A percentile compares a stretch with the other conserved stretches of the same genome.
Conservation (phyloP, 108 stramenopile genomes). For the Pseudonitzschia multistriata region DNA sequence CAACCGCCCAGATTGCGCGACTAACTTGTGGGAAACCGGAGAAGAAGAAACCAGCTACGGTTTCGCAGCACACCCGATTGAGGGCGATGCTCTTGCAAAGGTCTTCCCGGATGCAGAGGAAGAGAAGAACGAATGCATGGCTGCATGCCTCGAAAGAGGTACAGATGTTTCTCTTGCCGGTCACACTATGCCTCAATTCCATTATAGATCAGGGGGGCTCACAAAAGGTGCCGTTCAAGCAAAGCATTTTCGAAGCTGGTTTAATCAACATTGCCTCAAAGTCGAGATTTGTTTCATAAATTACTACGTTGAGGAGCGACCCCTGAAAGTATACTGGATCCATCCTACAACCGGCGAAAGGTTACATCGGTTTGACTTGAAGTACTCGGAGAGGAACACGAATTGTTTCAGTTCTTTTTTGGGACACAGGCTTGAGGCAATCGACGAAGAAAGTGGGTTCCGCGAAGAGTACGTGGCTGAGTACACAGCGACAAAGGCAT, state of each 20-base stretch:
- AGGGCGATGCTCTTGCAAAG: constrained; percentile 21
- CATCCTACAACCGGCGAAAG: not conserved
- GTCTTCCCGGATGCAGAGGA: constrained; percentile 11
- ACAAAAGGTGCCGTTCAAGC: not conserved
- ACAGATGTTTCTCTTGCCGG: constrained; percentile 23
- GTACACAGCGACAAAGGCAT: constrained; percentile 39
- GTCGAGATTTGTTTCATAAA: constrained; percentile 65
- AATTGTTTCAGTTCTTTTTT: constrained; percentile 49
- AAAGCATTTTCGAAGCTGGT: constrained; percentile 26
- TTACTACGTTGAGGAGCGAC: constrained; percentile 39
- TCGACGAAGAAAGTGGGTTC: constrained; percentile 35
- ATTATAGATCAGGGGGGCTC: not conserved
- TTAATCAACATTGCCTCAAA: constrained; percentile 23
- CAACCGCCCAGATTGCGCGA: constrained; percentile 1
- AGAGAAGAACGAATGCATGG: constrained; percentile 5
- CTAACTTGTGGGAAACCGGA: not conserved
- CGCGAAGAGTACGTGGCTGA: constrained; percentile 47
- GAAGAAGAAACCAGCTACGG: not conserved
- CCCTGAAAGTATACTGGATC: constrained; percentile 51
- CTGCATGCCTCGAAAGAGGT: constrained; percentile 37
- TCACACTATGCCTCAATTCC: constrained; percentile 29
- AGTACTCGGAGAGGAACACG: constrained; percentile 55
- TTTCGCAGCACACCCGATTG: constrained; percentile 2
- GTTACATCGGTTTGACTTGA: constrained; percentile 2
- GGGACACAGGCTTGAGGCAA: constrained; percentile 54